Base-by-base conservation (phyloP, 176 grass and related monocot genomes). In the Tillandsia leiboldiana region DNA sequence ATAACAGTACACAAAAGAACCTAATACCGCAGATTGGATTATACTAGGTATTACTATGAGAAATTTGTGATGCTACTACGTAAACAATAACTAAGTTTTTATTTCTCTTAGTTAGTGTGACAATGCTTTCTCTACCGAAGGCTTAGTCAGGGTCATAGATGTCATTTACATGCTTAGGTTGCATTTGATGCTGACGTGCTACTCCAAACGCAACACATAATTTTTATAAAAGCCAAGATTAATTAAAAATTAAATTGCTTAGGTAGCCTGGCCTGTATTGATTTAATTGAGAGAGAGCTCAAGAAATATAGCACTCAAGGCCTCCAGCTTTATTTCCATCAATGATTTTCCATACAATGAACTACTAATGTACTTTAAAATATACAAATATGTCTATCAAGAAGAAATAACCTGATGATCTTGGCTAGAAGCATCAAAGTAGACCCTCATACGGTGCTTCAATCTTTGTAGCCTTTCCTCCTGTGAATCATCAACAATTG, bases 391-490 rank as follows among this genome's bases (percentile, higher is more conserved):
- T 23, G 3, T 61, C 15, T 61, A 61, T 61, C 22, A 9, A 61
- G 2, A 61, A 23, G 56, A 61, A 23, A 23, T 61, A 59, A 97
- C 93, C 86, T 92, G 93, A 82, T 97, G 93, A 76, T 92, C 93
- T 84, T 77, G 76, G 69, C 89, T 89, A 42, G 84, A 87, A 6
- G 82, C 70, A 83, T 97, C 93, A 76, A 97, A 97, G 79, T 92
- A 97, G 61, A 85, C 81, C 59, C 90, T 87, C 88, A 81, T 92
- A 58, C 93, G 89, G 67, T 86, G 89, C 71, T 80, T 97, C 74
- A 97, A 75, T 23, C 93, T 92, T 72, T 90, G 83, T 70, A 92
- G 76, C 73, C 86, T 92, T 68, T 97, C 86, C 81, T 97, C 86
- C 93, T 97, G 75, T 52, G 77, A 87, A 62, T 51, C 53, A 50